A percentile compares a stretch with the other conserved stretches of the same genome.
Conservation (phyloP, 495 filamentous ascomycete genomes). For the Apodospora peruviana region DNA sequence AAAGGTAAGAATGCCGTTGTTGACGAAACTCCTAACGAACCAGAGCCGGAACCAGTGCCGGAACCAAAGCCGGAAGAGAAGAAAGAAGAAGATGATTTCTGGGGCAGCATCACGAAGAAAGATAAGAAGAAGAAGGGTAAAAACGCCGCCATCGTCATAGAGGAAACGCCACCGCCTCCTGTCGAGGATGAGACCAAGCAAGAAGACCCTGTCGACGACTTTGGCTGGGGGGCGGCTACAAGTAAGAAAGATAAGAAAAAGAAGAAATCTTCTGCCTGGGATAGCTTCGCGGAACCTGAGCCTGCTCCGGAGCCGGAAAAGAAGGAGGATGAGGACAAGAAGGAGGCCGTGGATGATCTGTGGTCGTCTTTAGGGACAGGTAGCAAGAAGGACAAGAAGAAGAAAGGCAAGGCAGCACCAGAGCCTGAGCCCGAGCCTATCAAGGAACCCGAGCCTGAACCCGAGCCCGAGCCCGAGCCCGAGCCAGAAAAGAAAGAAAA, state of each 20-base stretch:
- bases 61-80: not conserved
- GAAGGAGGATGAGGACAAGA: conserved; percentile 6
- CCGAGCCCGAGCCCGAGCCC: conserved; percentile 19
- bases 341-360: not conserved
- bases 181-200: not conserved
- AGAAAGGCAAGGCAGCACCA: conserved; percentile 8
- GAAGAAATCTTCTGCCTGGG: conserved; percentile 14
- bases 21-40: not conserved
- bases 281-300: conserved; percentile 9
- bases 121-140: not conserved
- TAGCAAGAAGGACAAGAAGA: conserved; percentile 4
- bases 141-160: not conserved
- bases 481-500: conserved; percentile 28
- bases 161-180: not conserved
- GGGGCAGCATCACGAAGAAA: not conserved
- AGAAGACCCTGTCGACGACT: not conserved
- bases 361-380: not conserved
- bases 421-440: conserved; percentile 11
- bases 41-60: conserved; percentile 5
- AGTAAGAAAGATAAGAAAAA: conserved; percentile 5
- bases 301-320: conserved; percentile 26
- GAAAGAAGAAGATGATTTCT: not conserved
- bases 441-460: conserved; percentile 15
- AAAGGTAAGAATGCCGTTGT: conserved; percentile 11
- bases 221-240: not conserved